Conservation (phyloP, 495 filamentous ascomycete genomes). For the Acidiella bohemica region DNA sequence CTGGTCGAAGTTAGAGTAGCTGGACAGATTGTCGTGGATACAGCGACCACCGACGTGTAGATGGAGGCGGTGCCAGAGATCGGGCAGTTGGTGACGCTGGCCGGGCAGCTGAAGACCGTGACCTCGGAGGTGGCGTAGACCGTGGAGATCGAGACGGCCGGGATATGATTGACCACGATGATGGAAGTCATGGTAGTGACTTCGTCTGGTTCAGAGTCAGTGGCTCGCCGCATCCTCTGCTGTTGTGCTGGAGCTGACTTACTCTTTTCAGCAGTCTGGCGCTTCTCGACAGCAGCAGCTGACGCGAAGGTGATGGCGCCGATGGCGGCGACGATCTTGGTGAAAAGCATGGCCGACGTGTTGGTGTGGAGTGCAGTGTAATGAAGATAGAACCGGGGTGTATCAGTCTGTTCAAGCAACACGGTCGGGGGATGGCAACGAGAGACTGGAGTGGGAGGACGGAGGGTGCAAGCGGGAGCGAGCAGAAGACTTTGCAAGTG, state of each 20-base stretch:
- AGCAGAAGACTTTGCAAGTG: too few species aligned
- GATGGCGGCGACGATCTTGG: slow-evolving; percentile 7
- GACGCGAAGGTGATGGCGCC: slow-evolving; percentile 6
- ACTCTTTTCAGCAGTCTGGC: neutral
- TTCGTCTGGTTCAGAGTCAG: neutral
- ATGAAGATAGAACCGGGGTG: too few species aligned
- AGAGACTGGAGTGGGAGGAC: too few species aligned
- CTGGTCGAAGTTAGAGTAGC: slow-evolving; percentile 13
- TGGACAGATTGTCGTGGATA: slow-evolving; percentile 21
- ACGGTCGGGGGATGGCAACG: too few species aligned
- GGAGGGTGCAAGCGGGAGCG: too few species aligned
- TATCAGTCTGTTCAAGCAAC: too few species aligned
- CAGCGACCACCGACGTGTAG: slow-evolving; percentile 17
- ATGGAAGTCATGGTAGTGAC: slow-evolving; percentile 1
- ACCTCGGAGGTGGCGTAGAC: slow-evolving; percentile 16
- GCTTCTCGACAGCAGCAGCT: neutral
- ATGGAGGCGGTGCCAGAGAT: slow-evolving; percentile 4
- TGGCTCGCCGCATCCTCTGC: neutral
- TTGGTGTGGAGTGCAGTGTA: too few species aligned
- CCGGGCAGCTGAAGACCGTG: slow-evolving; percentile 14
- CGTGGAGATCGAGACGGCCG: slow-evolving; percentile 11
- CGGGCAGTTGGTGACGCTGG: slow-evolving; percentile 18
- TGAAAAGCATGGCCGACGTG: slow-evolving; percentile 6
- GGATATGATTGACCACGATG: slow-evolving; percentile 3
- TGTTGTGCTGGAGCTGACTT: too few species aligned